Evolutionary conservation across 192 early-diverging fungal species (phyloP), one percentile per base, ranked within the genome.

Genomic region (Umbelopsis sp.): DNA sequence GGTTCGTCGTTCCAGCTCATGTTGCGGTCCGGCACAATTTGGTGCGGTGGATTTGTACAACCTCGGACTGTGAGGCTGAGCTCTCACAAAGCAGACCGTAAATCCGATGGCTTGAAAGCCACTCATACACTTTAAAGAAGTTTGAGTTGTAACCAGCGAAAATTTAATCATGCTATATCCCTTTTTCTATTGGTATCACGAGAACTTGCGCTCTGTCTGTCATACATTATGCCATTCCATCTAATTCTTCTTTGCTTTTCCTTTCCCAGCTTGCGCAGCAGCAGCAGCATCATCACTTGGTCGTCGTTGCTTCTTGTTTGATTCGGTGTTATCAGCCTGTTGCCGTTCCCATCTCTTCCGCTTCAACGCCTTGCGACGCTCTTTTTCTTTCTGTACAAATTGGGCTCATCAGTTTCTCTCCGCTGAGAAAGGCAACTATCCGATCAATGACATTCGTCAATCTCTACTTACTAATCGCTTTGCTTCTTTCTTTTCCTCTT

Each of bases 321-420:
- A 11, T 62, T 32, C 26, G 25, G 11, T 14, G 41, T 71, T 67
- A 56, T 66, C 65, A 25, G 59, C 29, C 22, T 76, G 74, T 21
- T 71, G n/a, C 1, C 62, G 62, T 21, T 76, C 74, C 74, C 74
- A 76, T 62, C 49, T 65, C 26, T 65, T 76, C 67, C 43, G 66
- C 24, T 71, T 71, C 10, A 67, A 5, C 31, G 54, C 41, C 69
- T 71, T 76, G 34, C 70, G 74, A 24, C 65, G 69, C 32, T 71
- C 74, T 45, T 76, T 76, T 34, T 43, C 45, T 71, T 76, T 76
- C 69, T 75, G 50, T 44, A 56, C 1, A 44, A 52, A 26, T 2
- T 22, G 12, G 6, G 9, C 45, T 31, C 16, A 16, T 16, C 26
- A 20, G 22, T 1, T 62, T 6, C 12, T 4, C 0, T 62, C 4